Evolutionary conservation across 768 basidiomycete genomes (phyloP).

Genomic region (Naematelia encephala): DNA sequence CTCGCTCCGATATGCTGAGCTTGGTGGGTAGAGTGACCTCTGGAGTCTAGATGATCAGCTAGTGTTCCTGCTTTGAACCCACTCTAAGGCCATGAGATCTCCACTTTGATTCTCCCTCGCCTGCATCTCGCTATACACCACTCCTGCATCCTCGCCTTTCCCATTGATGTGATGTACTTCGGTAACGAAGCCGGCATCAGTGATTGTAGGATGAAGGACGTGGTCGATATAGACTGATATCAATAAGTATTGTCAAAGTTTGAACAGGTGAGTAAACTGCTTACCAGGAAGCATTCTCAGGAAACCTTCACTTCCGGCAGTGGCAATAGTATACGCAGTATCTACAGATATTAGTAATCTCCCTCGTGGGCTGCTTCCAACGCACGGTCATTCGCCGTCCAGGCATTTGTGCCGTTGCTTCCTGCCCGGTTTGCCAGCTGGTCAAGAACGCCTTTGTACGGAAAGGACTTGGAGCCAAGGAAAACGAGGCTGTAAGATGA

Average conservation of each 20-base stretch:
- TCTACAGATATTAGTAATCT: slow-evolving; percentile 53
- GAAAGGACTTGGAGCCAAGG: slow-evolving; percentile 92
- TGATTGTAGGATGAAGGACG: slow-evolving; percentile 91
- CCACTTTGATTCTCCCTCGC: slow-evolving; percentile 80
- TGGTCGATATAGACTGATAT: slow-evolving; percentile 88
- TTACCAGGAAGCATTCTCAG: slow-evolving; percentile 51
- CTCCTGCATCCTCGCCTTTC: slow-evolving; percentile 86
- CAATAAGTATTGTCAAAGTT: slow-evolving; percentile 49
- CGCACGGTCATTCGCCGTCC: slow-evolving; percentile 70
- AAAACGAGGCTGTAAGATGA: slow-evolving; percentile 67
- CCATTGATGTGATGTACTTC: slow-evolving; percentile 90
- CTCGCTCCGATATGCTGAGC: slow-evolving; percentile 90
- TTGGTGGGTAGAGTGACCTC: slow-evolving; percentile 70
- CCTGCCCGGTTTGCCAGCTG: slow-evolving; percentile 84
- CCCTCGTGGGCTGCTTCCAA: background rate
- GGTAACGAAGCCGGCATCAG: slow-evolving; percentile 73
- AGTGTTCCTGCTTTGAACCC: slow-evolving; percentile 34
- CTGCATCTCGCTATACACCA: slow-evolving; percentile 66
- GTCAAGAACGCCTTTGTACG: slow-evolving; percentile 93
- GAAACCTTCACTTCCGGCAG: slow-evolving; percentile 85
- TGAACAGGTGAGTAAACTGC: background rate
- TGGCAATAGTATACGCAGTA: slow-evolving; percentile 92
- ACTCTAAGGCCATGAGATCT: slow-evolving; percentile 86
- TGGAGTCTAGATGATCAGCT: slow-evolving; percentile 59
- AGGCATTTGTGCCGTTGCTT: slow-evolving; percentile 66